phyloP scores from a whole-genome alignment of 805 yeast species.

The Candida caryicola region DNA sequence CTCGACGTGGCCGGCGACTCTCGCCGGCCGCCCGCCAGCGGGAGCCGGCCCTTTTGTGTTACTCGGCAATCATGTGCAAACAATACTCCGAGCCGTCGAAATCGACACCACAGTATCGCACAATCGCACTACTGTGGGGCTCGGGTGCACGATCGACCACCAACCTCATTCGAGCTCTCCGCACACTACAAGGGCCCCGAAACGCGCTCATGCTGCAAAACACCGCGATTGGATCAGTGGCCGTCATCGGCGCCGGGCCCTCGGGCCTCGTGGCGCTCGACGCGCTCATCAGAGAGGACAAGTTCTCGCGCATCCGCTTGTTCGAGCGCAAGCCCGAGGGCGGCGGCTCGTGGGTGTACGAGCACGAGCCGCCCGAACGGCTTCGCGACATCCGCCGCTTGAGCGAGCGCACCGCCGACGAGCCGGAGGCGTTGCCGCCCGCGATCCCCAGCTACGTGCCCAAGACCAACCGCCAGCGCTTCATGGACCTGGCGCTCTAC shows the following conservation, averaged over 20 bases:
- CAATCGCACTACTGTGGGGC: too few species aligned
- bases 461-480: slow-evolving; percentile 15
- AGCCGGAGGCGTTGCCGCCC: slow-evolving; percentile 13
- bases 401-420: slow-evolving; percentile 10
- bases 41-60: too few species aligned
- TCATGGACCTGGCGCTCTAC: slow-evolving; percentile 26
- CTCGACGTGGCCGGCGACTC: too few species aligned
- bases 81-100: too few species aligned
- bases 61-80: too few species aligned
- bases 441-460: slow-evolving; percentile 17
- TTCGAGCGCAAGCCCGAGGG: slow-evolving; percentile 18
- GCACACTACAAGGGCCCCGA: too few species aligned
- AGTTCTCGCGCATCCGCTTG: slow-evolving; percentile 13
- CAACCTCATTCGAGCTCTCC: too few species aligned
- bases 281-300: slow-evolving; percentile 15
- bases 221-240: slow-evolving; percentile 13
- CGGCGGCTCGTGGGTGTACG: slow-evolving; percentile 23
- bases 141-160: too few species aligned
- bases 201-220: too few species aligned
- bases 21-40: too few species aligned
- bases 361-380: slow-evolving; percentile 18
- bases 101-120: too few species aligned
- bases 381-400: slow-evolving; percentile 13
- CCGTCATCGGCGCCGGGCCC: slow-evolving; percentile 25
- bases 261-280: slow-evolving; percentile 23